Conservation (phyloP, 805 yeast genomes). For the Saccharomycopsis babjevae region DNA sequence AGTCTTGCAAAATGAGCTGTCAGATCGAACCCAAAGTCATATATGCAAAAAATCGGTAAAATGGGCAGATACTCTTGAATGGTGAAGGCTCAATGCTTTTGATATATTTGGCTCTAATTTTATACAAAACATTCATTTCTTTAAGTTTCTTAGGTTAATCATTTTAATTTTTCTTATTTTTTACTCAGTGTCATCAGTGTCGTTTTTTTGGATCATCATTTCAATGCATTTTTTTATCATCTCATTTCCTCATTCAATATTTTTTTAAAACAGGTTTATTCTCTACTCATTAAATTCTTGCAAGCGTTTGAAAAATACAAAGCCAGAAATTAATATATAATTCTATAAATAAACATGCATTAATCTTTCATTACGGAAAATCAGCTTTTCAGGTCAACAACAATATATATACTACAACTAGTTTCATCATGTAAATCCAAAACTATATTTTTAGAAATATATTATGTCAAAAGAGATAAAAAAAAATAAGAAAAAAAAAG, state of each 20-base stretch:
- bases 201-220: neutral
- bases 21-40: neutral
- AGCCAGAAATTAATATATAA: too few relatives aligned
- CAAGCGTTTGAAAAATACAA: too few relatives aligned
- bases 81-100: constrained; percentile 3
- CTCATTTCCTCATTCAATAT: neutral
- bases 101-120: neutral
- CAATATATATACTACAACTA: neutral
- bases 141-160: neutral
- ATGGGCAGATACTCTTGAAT: constrained; percentile 18
- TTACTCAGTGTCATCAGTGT: neutral
- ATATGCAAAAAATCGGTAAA: constrained; percentile 10
- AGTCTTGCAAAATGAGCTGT: neutral
- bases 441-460: neutral
- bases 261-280: too few relatives aligned
- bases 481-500: neutral
- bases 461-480: neutral
- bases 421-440: too few relatives aligned
- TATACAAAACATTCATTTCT: neutral
- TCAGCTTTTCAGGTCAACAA: neutral
- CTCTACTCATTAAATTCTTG: too few relatives aligned
- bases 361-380: neutral
- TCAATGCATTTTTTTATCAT: neutral
- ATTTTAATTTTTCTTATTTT: neutral
- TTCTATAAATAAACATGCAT: too few relatives aligned